A percentile compares a stretch with the other conserved stretches of the same genome.
phyloP scores from a whole-genome alignment of 2,329 filamentous ascomycete genomes.

The Lecanicillium sp. region DNA sequence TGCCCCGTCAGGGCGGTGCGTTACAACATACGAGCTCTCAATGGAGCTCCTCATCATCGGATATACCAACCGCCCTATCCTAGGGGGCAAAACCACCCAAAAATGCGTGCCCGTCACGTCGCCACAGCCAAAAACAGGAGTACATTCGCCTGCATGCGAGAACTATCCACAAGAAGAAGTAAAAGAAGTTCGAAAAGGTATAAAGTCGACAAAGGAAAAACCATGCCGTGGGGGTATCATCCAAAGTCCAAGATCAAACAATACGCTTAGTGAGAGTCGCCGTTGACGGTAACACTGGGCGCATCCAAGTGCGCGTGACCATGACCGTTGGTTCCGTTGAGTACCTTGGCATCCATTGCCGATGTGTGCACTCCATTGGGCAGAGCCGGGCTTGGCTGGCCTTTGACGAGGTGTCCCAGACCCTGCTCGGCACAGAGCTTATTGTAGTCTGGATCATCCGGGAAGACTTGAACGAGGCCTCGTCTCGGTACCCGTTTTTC shows the following conservation, averaged over 20 bases:
- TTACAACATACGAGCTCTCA: conserved; percentile 6
- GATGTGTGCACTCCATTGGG: conserved; percentile 44
- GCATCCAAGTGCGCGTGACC: conserved; percentile 20
- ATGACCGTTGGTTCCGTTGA: conserved; percentile 15
- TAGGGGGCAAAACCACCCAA: neutral
- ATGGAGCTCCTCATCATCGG: conserved; percentile 2
- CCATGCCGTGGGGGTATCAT: neutral
- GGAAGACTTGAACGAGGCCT: conserved; percentile 45
- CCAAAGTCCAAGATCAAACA: neutral
- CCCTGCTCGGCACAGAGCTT: conserved; percentile 52
- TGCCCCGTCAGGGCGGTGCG: neutral
- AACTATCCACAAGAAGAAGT: conserved; percentile 10
- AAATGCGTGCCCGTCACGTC: conserved; percentile 16
- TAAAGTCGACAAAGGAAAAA: neutral
- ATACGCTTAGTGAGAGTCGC: conserved; percentile 14
- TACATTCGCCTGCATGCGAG: conserved; percentile 1
- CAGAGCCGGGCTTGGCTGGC: conserved; percentile 37
- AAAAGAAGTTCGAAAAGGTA: neutral
- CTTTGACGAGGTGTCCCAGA: conserved; percentile 46
- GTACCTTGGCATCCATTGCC: conserved; percentile 31
- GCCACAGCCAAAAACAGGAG: neutral
- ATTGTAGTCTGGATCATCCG: conserved; percentile 52
- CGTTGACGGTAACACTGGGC: conserved; percentile 26
- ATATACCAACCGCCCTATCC: conserved; percentile 6
- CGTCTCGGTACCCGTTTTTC: conserved; percentile 50